These are phyloP conservation scores for Tricharina praecox DNA, from an alignment of 495 filamentous ascomycete species.

Conservation along the genomic window DNA sequence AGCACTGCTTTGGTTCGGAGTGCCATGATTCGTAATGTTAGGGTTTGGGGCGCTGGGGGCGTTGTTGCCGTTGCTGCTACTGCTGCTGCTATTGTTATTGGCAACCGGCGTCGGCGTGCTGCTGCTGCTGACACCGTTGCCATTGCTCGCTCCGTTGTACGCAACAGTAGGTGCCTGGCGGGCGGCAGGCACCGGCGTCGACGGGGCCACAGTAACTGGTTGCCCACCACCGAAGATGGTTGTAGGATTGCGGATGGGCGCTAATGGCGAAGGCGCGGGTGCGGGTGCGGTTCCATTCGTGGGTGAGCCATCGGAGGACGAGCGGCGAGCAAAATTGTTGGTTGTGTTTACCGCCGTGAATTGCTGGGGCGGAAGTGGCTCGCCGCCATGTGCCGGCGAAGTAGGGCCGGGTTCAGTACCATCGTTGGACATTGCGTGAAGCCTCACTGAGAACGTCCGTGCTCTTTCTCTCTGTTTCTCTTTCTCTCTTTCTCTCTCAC, in stretches of 20 bases:
- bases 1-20: no score
- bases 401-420: background rate
- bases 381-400: conserved; percentile 11
- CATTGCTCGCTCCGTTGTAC: background rate
- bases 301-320: conserved; percentile 3
- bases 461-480: no score
- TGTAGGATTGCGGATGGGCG: conserved; percentile 1
- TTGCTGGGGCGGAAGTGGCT: conserved; percentile 15
- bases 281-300: background rate
- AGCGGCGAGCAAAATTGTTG: conserved; percentile 7
- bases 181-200: background rate
- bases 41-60: conserved; percentile 8
- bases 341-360: conserved; percentile 23
- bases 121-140: background rate
- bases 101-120: background rate
- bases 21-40: no score
- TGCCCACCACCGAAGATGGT: background rate
- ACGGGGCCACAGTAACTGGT: no score
- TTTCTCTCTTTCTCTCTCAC: no score
- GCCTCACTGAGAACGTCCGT: no score
- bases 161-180: background rate
- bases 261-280: conserved; percentile 12
- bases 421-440: background rate
- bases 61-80: background rate
- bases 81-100: background rate